Evolutionary conservation across 2,329 filamentous ascomycete genomes (phyloP), one percentile per base, ranked within the genome.

Genomic region (Teratosphaeria nubilosa): DNA sequence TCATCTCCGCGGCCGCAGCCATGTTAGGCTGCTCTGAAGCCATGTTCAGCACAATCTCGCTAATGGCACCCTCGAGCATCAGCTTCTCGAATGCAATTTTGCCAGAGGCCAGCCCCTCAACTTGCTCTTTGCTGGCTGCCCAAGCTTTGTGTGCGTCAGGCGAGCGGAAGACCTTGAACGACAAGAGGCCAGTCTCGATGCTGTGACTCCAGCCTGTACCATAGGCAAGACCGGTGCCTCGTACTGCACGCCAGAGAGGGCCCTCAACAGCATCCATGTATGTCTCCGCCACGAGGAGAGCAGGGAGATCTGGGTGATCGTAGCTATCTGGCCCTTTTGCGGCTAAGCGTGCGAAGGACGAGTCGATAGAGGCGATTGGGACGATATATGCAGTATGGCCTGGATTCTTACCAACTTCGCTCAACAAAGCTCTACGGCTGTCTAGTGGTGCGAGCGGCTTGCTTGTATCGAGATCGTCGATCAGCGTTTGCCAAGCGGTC

Each of bases 221-320:
- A 69, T 99, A 99, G 0, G 94, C 94, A 56, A 97, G 85, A 51
- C 94, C 94, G 51, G 90, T 94, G 58, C 94, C 94, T 53, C 94
- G 90, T 54, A 97, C 88, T 0, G 90, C 90, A 62, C 87, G 87
- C 92, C 94, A 97, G 32, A 99, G 83, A 0, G 94, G 94, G 0
- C 94, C 94, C 73, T 99, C 94, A 20, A 95, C 88, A 0, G 91
- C 86, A 69, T 96, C 91, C 60, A 99, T 86, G 70, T 96, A 97
- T 22, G 91, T 86, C 54, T 91, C 84, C 0, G 92, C 91, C 7
- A 99, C 91, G 72, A 95, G 83, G 55, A 96, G 80, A 1, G 91
- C 86, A 0, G 94, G 91, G 1, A 97, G 79, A 16, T 84, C 81
- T 0, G 91, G 86, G 67, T 96, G 87, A 3, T 82, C 79, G 69